These are phyloP conservation scores for Bacterosira constricta DNA, from an alignment of 108 stramenopile genomes.

Conservation along the genomic window DNA sequence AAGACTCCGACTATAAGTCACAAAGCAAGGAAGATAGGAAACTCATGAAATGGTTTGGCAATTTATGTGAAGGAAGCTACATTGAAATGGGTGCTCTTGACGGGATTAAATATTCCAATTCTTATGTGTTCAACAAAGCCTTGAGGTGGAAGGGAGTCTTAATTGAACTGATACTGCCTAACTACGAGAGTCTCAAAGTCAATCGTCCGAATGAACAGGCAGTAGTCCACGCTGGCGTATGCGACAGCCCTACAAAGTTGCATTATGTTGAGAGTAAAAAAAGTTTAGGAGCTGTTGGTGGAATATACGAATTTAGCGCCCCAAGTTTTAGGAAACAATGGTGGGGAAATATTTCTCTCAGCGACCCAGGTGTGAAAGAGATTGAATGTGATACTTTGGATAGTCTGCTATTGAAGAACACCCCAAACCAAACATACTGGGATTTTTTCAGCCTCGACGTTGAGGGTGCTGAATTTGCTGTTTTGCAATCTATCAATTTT, in stretches of 20 bases:
- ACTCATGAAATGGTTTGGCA: constrained; percentile 26
- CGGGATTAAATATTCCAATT: constrained; percentile 34
- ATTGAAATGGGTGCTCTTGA: constrained; percentile 52
- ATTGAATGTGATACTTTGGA: background rate
- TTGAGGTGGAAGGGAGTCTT: constrained; percentile 42
- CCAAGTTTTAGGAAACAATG: background rate
- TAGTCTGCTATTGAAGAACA: background rate
- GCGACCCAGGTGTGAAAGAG: background rate
- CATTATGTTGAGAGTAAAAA: background rate
- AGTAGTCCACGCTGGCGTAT: constrained; percentile 19
- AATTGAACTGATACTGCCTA: constrained; percentile 9
- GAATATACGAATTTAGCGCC: background rate
- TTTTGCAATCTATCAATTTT: constrained; percentile 9
- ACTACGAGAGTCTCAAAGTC: constrained; percentile 1
- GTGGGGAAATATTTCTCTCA: background rate
- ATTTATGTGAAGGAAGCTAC: constrained; percentile 40
- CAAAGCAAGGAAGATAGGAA: constrained; percentile 16
- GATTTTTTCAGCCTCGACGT: constrained; percentile 19
- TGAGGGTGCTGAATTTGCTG: constrained; percentile 14
- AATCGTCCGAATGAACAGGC: constrained; percentile 30
- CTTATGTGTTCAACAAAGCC: constrained; percentile 32
- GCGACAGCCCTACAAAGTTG: background rate
- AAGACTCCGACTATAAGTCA: background rate
- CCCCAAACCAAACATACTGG: background rate
- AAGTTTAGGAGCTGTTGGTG: background rate